Percentiles rank a stretch among this genome's conserved stretches.
phyloP scores from a whole-genome alignment of 352 stramenopile genomes.

The Phytophthora hibernalis region DNA sequence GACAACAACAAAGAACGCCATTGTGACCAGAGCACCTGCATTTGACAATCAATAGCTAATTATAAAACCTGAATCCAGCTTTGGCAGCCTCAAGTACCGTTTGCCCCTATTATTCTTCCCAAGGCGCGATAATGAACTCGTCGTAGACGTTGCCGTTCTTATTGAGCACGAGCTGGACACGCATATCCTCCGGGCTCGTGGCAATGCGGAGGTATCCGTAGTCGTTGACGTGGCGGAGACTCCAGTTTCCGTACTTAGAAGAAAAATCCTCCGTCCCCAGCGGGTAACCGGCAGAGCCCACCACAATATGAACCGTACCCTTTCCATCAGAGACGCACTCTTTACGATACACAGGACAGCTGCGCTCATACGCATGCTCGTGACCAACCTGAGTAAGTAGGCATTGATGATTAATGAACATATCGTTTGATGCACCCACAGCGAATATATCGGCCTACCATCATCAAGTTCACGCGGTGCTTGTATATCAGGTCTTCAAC shows the following conservation, averaged over 20 bases:
- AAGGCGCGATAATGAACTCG: slow-evolving; percentile 49
- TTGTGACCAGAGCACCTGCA: slow-evolving; percentile 4
- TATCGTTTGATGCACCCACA: background rate
- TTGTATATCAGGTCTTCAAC: slow-evolving; percentile 89
- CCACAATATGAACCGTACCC: slow-evolving; percentile 77
- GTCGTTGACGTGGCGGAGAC: slow-evolving; percentile 65
- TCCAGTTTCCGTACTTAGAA: slow-evolving; percentile 69
- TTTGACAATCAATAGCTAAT: slow-evolving; percentile 32
- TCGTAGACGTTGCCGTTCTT: slow-evolving; percentile 73
- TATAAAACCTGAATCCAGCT: slow-evolving; percentile 28
- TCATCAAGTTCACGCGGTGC: slow-evolving; percentile 89
- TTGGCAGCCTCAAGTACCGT: background rate
- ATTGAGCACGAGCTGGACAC: slow-evolving; percentile 74
- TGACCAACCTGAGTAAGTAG: slow-evolving; percentile 70
- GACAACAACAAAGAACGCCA: slow-evolving; percentile 1
- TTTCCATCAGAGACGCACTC: slow-evolving; percentile 62
- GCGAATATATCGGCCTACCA: slow-evolving; percentile 49
- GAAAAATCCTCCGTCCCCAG: slow-evolving; percentile 63
- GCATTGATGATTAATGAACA: slow-evolving; percentile 6
- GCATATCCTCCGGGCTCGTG: slow-evolving; percentile 47
- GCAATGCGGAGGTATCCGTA: slow-evolving; percentile 74
- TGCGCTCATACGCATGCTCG: slow-evolving; percentile 91
- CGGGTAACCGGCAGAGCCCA: slow-evolving; percentile 77
- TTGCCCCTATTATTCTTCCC: slow-evolving; percentile 16
- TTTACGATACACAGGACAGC: slow-evolving; percentile 77